Percentiles rank a stretch among this genome's conserved stretches.
These are phyloP conservation scores for Diaporthe citriasiana DNA, from an alignment of 2,329 filamentous ascomycete species.

Conservation along the genomic window DNA sequence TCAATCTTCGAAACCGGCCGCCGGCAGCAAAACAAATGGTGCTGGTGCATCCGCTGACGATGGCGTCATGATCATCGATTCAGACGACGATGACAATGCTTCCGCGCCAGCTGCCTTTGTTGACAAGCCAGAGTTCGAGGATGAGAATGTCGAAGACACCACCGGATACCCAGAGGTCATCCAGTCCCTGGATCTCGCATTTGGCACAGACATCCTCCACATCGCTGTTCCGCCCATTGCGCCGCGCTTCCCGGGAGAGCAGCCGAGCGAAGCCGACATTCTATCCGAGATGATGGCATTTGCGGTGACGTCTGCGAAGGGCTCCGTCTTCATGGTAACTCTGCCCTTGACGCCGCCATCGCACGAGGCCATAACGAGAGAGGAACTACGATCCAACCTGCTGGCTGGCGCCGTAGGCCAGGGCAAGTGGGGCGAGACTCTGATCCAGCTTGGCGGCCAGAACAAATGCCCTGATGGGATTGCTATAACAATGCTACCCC, in stretches of 20 bases:
- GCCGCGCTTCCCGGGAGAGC: constrained; percentile 64
- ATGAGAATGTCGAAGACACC: constrained; percentile 61
- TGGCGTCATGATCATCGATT: constrained; percentile 74
- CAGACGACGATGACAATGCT: constrained; percentile 71
- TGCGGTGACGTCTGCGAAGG: constrained; percentile 70
- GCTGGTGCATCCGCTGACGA: constrained; percentile 56
- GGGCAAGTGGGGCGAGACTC: constrained; percentile 74
- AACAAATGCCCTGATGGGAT: constrained; percentile 67
- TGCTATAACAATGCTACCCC: constrained; percentile 64
- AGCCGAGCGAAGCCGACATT: constrained; percentile 60
- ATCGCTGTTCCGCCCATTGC: constrained; percentile 69
- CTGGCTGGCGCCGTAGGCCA: constrained; percentile 69
- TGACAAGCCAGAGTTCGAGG: constrained; percentile 72
- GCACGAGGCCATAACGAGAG: constrained; percentile 68
- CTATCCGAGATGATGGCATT: constrained; percentile 73
- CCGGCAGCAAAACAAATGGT: constrained; percentile 66
- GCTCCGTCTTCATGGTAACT: constrained; percentile 69
- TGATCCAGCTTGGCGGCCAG: constrained; percentile 68
- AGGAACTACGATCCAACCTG: constrained; percentile 65
- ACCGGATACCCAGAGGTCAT: constrained; percentile 66
- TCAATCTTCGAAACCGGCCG: constrained; percentile 45
- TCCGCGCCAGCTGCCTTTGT: constrained; percentile 53
- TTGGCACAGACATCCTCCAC: constrained; percentile 69
- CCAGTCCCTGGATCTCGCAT: constrained; percentile 72
- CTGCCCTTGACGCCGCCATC: constrained; percentile 74